Conservation (phyloP, 768 basidiomycete species). For the Tulasnella sp. region DNA sequence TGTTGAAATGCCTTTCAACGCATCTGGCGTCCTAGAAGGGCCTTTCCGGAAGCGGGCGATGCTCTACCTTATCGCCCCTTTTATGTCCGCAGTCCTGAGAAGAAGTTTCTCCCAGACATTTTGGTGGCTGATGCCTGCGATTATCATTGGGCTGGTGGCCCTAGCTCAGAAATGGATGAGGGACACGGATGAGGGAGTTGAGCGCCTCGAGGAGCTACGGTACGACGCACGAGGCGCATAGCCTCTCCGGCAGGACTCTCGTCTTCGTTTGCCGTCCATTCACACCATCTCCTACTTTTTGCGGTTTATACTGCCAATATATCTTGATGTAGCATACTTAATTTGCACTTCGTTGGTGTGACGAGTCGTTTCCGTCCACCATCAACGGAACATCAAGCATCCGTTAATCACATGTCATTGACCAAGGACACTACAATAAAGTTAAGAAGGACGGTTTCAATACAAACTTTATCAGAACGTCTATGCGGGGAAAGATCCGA, state of each 20-base stretch:
- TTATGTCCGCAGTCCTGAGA: constrained; percentile 10
- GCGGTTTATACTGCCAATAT: neutral
- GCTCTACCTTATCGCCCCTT: constrained; percentile 19
- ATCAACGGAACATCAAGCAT: neutral
- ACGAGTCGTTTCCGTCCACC: neutral
- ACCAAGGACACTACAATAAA: neutral
- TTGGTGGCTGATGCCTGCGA: constrained; percentile 21
- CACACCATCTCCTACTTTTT: neutral
- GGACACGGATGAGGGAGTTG: neutral
- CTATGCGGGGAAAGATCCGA: neutral
- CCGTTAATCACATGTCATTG: neutral
- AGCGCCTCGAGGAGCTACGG: constrained; percentile 18
- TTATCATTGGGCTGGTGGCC: neutral
- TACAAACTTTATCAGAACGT: neutral
- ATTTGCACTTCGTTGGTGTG: neutral
- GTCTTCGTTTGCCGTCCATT: neutral
- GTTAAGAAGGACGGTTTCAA: neutral
- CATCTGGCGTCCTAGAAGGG: neutral
- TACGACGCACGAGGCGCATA: constrained; percentile 22
- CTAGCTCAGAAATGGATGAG: constrained; percentile 18
- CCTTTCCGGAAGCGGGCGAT: neutral
- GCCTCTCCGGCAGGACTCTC: neutral
- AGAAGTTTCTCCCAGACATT: constrained; percentile 17
- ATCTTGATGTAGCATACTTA: neutral
- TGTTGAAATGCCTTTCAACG: neutral